Evolutionary conservation across 2,329 filamentous ascomycete genomes (phyloP).

Genomic region (Penicillium sp.): DNA sequence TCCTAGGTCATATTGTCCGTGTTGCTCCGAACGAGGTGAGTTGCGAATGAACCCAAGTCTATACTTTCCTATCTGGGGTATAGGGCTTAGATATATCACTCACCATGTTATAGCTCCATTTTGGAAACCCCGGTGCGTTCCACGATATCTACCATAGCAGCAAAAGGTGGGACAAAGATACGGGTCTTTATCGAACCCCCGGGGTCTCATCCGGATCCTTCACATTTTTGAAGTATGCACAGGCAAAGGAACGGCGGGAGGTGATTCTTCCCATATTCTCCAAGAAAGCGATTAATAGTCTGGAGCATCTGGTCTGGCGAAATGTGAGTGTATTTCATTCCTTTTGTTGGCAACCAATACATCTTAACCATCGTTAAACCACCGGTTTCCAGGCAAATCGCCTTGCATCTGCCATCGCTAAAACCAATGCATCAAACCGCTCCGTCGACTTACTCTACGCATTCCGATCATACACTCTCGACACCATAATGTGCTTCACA

Average conservation of each 20-base stretch:
- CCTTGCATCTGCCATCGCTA: background rate
- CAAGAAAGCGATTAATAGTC: conserved; percentile 8
- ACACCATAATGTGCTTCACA: conserved; percentile 13
- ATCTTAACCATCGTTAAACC: background rate
- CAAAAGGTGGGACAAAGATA: conserved; percentile 13
- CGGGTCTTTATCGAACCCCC: conserved; percentile 11
- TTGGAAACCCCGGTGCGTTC: conserved; percentile 8
- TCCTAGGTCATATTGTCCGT: background rate
- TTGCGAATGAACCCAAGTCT: background rate
- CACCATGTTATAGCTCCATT: conserved; percentile 7
- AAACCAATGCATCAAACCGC: background rate
- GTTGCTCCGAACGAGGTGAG: background rate
- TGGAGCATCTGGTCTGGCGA: conserved; percentile 11
- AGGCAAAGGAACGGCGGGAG: conserved; percentile 10
- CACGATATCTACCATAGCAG: conserved; percentile 12
- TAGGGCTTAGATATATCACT: background rate
- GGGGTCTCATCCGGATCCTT: conserved; percentile 7
- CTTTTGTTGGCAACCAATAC: background rate
- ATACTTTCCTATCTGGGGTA: background rate
- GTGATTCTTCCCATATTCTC: conserved; percentile 12
- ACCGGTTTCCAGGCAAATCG: background rate
- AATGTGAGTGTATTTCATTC: background rate
- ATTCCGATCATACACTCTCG: conserved; percentile 8
- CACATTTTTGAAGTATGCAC: conserved; percentile 11
- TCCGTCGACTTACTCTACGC: background rate